A percentile compares a stretch with the other conserved stretches of the same genome.
Conservation (phyloP, 495 filamentous ascomycete species). For the Trichoderma reesei region DNA sequence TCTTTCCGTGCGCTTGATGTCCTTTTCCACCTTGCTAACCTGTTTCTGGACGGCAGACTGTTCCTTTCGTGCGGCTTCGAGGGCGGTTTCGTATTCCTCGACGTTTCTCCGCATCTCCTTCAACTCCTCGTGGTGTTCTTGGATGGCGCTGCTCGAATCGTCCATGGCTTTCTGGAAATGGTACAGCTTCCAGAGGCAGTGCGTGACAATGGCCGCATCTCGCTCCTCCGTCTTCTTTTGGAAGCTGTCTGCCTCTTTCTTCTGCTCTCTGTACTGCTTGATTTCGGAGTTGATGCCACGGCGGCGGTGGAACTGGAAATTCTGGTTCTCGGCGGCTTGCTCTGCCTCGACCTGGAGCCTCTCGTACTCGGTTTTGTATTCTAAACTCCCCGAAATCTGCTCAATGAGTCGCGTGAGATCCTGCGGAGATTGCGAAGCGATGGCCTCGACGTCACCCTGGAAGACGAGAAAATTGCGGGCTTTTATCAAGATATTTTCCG, state of each 20-base stretch:
- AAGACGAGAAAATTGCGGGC: conserved; percentile 97
- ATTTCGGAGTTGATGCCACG: conserved; percentile 96
- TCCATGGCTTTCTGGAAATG: conserved; percentile 93
- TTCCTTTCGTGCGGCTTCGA: conserved; percentile 80
- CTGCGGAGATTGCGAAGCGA: conserved; percentile 84
- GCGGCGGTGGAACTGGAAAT: conserved; percentile 73
- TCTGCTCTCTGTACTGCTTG: conserved; percentile 94
- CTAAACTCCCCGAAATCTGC: conserved; percentile 92
- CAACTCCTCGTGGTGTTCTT: conserved; percentile 89
- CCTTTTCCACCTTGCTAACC: conserved; percentile 69
- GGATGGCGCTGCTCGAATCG: conserved; percentile 80
- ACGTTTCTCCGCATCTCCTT: conserved; percentile 87
- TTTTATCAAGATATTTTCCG: conserved; percentile 94
- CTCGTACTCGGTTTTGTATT: conserved; percentile 95
- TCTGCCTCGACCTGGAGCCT: conserved; percentile 74
- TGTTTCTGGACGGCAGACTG: conserved; percentile 71
- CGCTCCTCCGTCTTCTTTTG: conserved; percentile 78
- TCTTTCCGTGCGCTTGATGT: conserved; percentile 76
- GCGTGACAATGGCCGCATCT: conserved; percentile 86
- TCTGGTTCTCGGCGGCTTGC: conserved; percentile 79
- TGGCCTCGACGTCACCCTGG: conserved; percentile 97
- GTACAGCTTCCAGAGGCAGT: conserved; percentile 94
- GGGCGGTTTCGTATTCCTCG: conserved; percentile 69
- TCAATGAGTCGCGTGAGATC: conserved; percentile 94
- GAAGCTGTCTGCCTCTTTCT: conserved; percentile 89